Evolutionary conservation across 2,329 filamentous ascomycete species (phyloP).

Genomic region (Fusarium devonianum): DNA sequence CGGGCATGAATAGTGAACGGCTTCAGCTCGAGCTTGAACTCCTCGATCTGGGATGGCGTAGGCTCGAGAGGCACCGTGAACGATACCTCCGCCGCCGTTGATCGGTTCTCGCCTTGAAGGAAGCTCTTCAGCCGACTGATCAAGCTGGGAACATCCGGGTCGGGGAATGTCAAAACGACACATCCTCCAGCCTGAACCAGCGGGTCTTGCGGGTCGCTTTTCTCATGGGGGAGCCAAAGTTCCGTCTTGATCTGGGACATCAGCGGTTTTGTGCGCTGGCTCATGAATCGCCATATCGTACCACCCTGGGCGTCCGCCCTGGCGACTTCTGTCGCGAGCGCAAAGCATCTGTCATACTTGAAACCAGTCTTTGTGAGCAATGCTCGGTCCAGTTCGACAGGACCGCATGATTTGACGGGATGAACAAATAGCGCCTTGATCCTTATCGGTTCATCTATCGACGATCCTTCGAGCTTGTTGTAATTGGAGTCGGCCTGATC

Average conservation of each 20-base stretch:
- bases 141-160: not conserved
- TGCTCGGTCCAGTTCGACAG: constrained; percentile 36
- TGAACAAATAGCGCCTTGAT: constrained; percentile 43
- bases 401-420: constrained; percentile 42
- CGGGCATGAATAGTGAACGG: constrained; percentile 19
- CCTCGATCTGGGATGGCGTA: fast-evolving
- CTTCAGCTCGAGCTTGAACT: constrained; percentile 4
- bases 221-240: constrained; percentile 10
- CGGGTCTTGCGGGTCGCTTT: not conserved
- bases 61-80: constrained; percentile 8
- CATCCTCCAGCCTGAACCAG: not conserved
- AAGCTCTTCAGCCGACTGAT: not conserved
- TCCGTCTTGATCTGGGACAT: constrained; percentile 30
- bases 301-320: constrained; percentile 25
- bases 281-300: constrained; percentile 38
- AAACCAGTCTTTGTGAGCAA: constrained; percentile 39
- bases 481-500: constrained; percentile 36
- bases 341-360: constrained; percentile 39
- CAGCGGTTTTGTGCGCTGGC: constrained; percentile 37
- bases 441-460: constrained; percentile 12
- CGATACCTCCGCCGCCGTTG: not conserved
- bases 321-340: constrained; percentile 40
- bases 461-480: constrained; percentile 3
- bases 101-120: fast-evolving
- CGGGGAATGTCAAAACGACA: constrained; percentile 14